phyloP scores from a whole-genome alignment of 2,329 filamentous ascomycete genomes.

The Emydomyces testavorans region DNA sequence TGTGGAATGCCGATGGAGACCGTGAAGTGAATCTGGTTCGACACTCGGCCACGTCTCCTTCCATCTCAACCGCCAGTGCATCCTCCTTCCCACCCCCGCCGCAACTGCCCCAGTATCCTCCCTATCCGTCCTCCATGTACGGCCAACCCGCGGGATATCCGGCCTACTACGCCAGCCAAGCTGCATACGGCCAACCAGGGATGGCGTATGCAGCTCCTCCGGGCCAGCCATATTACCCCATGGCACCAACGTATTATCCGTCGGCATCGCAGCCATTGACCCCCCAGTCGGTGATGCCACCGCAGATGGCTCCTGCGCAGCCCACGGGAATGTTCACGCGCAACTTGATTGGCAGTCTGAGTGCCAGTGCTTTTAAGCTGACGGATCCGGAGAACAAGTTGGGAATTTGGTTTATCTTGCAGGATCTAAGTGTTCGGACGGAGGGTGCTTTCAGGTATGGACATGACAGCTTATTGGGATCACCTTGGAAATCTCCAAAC shows the following conservation, averaged over 20 bases:
- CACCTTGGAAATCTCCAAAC: neutral
- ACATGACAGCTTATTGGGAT: neutral
- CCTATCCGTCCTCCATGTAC: conserved; percentile 30
- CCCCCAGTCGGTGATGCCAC: conserved; percentile 11
- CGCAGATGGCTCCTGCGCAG: conserved; percentile 31
- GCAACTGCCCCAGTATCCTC: conserved; percentile 26
- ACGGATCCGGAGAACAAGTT: conserved; percentile 67
- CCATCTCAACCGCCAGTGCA: conserved; percentile 68
- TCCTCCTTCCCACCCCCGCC: conserved; percentile 57
- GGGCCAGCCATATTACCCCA: conserved; percentile 24
- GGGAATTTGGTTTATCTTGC: conserved; percentile 93
- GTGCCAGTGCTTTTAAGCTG: conserved; percentile 76
- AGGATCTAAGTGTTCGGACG: conserved; percentile 86
- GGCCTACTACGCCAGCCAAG: conserved; percentile 26
- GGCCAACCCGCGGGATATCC: conserved; percentile 28
- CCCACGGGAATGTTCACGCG: conserved; percentile 82
- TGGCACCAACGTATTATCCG: conserved; percentile 10
- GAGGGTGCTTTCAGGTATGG: conserved; percentile 79
- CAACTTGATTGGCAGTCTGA: conserved; percentile 85
- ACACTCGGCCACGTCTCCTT: conserved; percentile 55
- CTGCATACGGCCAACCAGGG: conserved; percentile 20
- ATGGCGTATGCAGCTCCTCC: conserved; percentile 22
- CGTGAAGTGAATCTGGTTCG: conserved; percentile 58
- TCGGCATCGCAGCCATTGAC: conserved; percentile 7
- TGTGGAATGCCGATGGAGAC: conserved; percentile 51